Percentiles rank a stretch among this genome's conserved stretches.
Conservation (phyloP, 352 stramenopile species). For the Pythium chondricola region DNA sequence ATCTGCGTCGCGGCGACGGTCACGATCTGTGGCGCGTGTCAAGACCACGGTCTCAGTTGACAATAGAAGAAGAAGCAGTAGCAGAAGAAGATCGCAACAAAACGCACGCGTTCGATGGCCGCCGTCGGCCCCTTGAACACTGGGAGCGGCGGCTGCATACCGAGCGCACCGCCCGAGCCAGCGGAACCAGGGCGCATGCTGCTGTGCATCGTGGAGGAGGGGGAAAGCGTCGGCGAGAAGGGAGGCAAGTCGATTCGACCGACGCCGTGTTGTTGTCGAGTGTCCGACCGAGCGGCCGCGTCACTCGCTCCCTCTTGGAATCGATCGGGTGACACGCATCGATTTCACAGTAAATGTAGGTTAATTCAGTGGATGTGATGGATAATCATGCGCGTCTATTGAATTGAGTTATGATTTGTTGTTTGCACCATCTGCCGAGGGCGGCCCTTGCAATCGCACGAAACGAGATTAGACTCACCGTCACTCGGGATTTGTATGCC, state of each 20-base stretch:
- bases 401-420: no score
- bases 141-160: constrained; percentile 17
- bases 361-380: constrained; percentile 3
- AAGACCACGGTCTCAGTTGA: not conserved
- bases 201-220: constrained; percentile 17
- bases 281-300: not conserved
- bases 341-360: not conserved
- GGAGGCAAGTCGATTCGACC: not conserved
- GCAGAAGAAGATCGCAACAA: not conserved
- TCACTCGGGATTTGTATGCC: no score
- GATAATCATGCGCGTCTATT: no score
- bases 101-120: constrained; percentile 46
- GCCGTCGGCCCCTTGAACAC: constrained; percentile 40
- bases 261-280: not conserved
- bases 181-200: constrained; percentile 10
- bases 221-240: not conserved
- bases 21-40: constrained; percentile 37
- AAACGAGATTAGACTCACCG: no score
- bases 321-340: not conserved
- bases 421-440: constrained; percentile 1
- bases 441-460: no score
- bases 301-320: not conserved
- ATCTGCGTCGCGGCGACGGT: constrained; percentile 86
- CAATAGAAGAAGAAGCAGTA: not conserved
- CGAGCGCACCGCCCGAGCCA: constrained; percentile 9